Conservation (phyloP, 352 stramenopile genomes). For the Globisporangium irregulare region DNA sequence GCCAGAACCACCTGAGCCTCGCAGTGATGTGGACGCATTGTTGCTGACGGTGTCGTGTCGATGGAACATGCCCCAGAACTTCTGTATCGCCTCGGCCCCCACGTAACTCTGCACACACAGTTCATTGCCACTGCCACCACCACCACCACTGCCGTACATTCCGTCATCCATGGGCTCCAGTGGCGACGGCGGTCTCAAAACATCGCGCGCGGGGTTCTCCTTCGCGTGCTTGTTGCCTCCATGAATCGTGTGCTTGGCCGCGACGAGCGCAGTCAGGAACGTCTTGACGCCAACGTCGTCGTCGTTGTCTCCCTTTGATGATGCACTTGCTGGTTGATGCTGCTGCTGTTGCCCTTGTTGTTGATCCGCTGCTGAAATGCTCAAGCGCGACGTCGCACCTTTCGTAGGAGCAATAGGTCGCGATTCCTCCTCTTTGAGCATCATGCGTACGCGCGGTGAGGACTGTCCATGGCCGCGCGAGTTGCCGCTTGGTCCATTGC, state of each 20-base stretch:
- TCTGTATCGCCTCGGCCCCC: conserved; percentile 45
- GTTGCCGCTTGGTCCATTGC: conserved; percentile 13
- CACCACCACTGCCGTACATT: conserved; percentile 20
- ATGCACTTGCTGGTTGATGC: background rate
- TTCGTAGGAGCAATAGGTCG: conserved; percentile 1
- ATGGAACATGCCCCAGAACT: conserved; percentile 75
- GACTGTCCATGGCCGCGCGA: background rate
- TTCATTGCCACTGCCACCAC: conserved; percentile 11
- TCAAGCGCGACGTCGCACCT: background rate
- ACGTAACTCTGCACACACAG: conserved; percentile 55
- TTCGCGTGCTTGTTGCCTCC: background rate
- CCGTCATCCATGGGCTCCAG: conserved; percentile 37
- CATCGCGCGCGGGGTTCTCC: background rate
- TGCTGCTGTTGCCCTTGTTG: conserved; percentile 8
- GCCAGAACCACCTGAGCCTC: background rate
- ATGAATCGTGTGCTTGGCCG: conserved; percentile 18
- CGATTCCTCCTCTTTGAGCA: conserved; percentile 18
- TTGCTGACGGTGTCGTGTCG: conserved; percentile 58
- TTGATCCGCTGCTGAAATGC: background rate
- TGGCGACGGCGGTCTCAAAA: conserved; percentile 56
- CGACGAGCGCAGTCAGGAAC: conserved; percentile 48
- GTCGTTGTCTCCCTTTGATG: background rate
- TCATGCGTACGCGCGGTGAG: conserved; percentile 24
- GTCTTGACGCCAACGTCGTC: conserved; percentile 21
- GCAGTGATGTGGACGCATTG: conserved; percentile 27